These are phyloP conservation scores for Hordeum pubiflorum DNA, from an alignment of 202 grass and related monocot species.

Conservation along the genomic window DNA sequence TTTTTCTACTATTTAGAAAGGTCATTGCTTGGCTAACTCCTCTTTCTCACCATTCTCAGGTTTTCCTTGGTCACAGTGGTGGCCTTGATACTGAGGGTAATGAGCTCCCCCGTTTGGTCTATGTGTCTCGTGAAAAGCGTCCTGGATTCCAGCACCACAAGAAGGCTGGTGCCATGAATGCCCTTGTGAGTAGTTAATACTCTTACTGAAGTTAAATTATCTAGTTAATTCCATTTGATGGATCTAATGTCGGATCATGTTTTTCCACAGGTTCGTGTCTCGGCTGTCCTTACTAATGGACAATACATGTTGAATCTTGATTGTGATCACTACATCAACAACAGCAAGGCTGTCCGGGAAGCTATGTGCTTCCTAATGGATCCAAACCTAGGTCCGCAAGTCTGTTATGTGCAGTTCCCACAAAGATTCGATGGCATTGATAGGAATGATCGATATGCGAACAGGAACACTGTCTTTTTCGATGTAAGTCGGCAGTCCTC, in stretches of 20 bases:
- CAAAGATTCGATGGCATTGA: conserved; percentile 83
- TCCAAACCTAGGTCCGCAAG: conserved; percentile 48
- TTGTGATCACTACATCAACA: conserved; percentile 84
- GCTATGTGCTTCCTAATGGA: conserved; percentile 91
- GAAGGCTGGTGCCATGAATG: conserved; percentile 89
- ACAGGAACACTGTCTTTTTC: conserved; percentile 75
- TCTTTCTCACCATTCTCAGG: conserved; percentile 47
- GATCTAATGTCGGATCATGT: neutral
- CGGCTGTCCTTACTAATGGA: conserved; percentile 67
- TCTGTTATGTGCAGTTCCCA: conserved; percentile 79
- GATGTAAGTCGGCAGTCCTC: conserved; percentile 45
- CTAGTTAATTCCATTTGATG: neutral
- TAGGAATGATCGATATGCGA: conserved; percentile 75
- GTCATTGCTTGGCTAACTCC: conserved; percentile 21
- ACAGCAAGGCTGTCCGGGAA: conserved; percentile 66
- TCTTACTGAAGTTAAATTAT: neutral
- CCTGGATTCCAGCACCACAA: conserved; percentile 83
- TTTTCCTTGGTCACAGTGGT: conserved; percentile 98
- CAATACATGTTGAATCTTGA: conserved; percentile 73
- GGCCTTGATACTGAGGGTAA: conserved; percentile 90
- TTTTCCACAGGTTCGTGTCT: conserved; percentile 61
- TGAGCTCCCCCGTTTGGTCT: conserved; percentile 73
- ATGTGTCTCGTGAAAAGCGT: conserved; percentile 86
- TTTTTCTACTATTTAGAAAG: neutral
- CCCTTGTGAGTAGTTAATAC: conserved; percentile 43